phyloP scores from a whole-genome alignment of 2,329 filamentous ascomycete species.

The Colletotrichum endophyticum region DNA sequence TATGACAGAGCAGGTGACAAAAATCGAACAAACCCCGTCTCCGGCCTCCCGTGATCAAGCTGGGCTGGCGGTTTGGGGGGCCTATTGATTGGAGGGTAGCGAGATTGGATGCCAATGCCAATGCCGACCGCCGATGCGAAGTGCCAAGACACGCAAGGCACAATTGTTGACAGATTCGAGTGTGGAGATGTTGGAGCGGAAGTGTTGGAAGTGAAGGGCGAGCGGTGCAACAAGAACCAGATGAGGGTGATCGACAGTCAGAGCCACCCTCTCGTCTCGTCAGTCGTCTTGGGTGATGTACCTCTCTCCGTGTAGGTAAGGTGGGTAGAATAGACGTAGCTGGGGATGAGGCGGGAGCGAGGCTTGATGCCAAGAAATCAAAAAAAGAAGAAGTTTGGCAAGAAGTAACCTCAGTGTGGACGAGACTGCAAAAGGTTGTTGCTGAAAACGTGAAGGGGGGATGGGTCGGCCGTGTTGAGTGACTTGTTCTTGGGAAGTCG shows the following conservation, averaged over 20 bases:
- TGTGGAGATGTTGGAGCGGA: not conserved
- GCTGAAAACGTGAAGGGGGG: not conserved
- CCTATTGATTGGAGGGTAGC: not conserved
- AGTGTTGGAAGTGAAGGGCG: not conserved
- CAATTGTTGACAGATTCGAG: not conserved
- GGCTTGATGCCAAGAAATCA: constrained; percentile 2
- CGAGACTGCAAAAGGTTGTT: not conserved
- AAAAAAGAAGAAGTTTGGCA: not conserved
- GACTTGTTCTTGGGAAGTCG: not conserved
- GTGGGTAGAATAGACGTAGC: not conserved
- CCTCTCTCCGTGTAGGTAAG: not conserved
- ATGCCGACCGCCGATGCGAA: not conserved
- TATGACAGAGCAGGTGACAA: not conserved
- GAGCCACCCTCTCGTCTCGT: not conserved
- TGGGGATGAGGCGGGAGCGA: not conserved
- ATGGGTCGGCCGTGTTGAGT: not conserved
- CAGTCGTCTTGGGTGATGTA: not conserved
- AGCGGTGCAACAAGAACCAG: not conserved
- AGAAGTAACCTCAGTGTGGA: not conserved
- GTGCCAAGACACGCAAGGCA: constrained; percentile 13
- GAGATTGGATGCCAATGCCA: constrained; percentile 13
- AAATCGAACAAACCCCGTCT: not conserved
- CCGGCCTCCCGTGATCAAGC: not conserved
- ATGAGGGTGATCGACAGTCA: not conserved
- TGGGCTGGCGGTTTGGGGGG: not conserved